Base-by-base conservation (phyloP, 352 stramenopile genomes). In the Achlya hypogyna region DNA sequence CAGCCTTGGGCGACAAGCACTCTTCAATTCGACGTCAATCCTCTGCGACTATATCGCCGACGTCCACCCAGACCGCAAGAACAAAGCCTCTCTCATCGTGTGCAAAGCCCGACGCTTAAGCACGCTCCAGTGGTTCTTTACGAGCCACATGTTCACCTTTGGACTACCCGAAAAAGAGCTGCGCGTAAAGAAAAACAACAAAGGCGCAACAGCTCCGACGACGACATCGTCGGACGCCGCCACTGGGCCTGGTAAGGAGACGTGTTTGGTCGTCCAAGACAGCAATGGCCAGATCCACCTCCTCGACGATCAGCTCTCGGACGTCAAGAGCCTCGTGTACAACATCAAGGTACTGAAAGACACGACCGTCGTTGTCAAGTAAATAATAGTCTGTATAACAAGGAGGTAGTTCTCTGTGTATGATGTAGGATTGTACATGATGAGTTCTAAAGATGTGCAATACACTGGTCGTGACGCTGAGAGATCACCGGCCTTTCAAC, bases 81-180 rank as follows among this genome's bases (percentile, higher is more conserved):
- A 56, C 25, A 56, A 56, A 20, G n/a, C 2, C 25, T 10, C n/a
- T 1, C 18, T 67, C 32, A 18, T 67, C 20, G n/a, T 27, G 10
- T 58, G 38, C 34, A 54, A 58, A 10, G 45, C 60, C 8, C 40
- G 60, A 2, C 60, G 60, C 1, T 38, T 58, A 22, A 67, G 60
- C 31, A 67, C 60, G 32, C 28, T 67, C 2, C 60, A 67, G 35
- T 67, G 60, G 60, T 67, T 58, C n/a, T 67, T 67, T 28, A 67
- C 59, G 60, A 54, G 20, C 22, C 60, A 67, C 60, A 58, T 67
- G 42, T n/a, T 67, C 16, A 51, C 28, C 9, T 67, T 67, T 67
- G 60, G 34, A 14, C 23, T 67, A 18, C 60, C 60, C 31, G 60
- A 67, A 22, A 67, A 67, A 27, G 60, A 67, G 25, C 5, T 67